Percentiles rank a stretch among this genome's conserved stretches.
Evolutionary conservation across 139 green algal genomes (phyloP).

Genomic region (Picochlorum costavermella): DNA sequence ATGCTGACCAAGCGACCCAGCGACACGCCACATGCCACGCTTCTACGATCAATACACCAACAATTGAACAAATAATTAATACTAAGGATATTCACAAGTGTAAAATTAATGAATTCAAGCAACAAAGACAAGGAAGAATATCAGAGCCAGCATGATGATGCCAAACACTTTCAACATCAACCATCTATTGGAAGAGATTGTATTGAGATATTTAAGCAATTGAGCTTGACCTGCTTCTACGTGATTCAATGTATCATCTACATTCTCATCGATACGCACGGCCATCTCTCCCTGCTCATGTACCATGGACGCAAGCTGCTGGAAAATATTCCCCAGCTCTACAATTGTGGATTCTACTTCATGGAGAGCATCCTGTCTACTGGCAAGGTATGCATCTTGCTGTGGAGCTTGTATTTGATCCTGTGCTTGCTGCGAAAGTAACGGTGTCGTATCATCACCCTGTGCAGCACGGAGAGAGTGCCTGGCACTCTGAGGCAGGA

Average conservation of each 20-base stretch:
- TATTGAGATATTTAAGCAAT: conserved; percentile 94
- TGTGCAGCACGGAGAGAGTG: conserved; percentile 13
- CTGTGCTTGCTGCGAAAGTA: conserved; percentile 25
- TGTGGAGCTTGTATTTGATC: conserved; percentile 39
- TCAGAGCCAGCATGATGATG: conserved; percentile 66
- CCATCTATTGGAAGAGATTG: conserved; percentile 85
- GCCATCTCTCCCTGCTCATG: conserved; percentile 85
- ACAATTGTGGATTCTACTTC: conserved; percentile 94
- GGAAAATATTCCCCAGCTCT: conserved; percentile 97
- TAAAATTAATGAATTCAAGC: conserved; percentile 15
- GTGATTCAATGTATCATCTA: conserved; percentile 89
- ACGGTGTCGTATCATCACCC: conserved; percentile 7
- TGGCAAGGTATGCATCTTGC: conserved; percentile 52
- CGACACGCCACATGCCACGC: too few species aligned
- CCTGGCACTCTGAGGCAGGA: conserved; percentile 10
- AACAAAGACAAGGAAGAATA: conserved; percentile 80
- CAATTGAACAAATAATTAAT: neutral
- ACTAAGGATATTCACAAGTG: neutral
- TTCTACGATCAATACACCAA: too few species aligned
- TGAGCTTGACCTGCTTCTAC: conserved; percentile 91
- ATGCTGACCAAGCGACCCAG: too few species aligned
- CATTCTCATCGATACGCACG: conserved; percentile 94
- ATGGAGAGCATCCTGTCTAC: conserved; percentile 71
- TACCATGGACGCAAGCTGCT: conserved; percentile 91
- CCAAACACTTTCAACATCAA: conserved; percentile 78